These are phyloP conservation scores for Boletellus emodensis DNA, from an alignment of 768 basidiomycete species.

Conservation along the genomic window DNA sequence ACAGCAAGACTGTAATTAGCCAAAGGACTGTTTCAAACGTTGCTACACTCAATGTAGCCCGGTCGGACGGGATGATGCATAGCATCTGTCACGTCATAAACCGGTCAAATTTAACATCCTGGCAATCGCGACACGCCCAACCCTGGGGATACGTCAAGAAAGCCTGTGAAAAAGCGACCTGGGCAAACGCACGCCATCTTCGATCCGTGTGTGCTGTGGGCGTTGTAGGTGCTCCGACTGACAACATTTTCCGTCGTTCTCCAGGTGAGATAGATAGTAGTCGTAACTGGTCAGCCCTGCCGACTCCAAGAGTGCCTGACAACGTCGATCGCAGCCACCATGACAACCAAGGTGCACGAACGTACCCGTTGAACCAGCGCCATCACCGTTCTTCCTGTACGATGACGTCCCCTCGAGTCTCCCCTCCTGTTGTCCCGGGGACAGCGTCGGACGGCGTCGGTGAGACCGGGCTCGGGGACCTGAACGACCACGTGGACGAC, in stretches of 20 bases:
- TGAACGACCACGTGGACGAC: conserved; percentile 1
- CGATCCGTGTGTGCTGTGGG: neutral
- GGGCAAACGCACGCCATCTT: neutral
- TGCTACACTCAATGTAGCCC: no score
- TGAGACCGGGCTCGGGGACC: neutral
- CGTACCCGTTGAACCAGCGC: no score
- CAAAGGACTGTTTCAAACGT: no score
- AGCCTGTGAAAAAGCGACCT: neutral
- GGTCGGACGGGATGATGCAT: no score
- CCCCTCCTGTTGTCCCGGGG: neutral
- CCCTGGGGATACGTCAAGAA: no score
- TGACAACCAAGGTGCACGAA: neutral
- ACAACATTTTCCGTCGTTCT: neutral
- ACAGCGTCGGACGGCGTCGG: neutral
- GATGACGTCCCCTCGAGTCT: neutral
- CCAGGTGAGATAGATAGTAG: no score
- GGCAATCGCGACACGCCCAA: no score
- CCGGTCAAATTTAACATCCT: neutral
- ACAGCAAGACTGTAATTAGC: no score
- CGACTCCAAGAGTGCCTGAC: no score
- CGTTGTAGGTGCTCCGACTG: neutral
- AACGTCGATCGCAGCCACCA: neutral
- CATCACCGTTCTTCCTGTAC: neutral
- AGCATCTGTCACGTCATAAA: neutral
- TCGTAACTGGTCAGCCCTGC: no score